Conservation (phyloP, 495 filamentous ascomycete species). For the Penicillium simplicissimum region DNA sequence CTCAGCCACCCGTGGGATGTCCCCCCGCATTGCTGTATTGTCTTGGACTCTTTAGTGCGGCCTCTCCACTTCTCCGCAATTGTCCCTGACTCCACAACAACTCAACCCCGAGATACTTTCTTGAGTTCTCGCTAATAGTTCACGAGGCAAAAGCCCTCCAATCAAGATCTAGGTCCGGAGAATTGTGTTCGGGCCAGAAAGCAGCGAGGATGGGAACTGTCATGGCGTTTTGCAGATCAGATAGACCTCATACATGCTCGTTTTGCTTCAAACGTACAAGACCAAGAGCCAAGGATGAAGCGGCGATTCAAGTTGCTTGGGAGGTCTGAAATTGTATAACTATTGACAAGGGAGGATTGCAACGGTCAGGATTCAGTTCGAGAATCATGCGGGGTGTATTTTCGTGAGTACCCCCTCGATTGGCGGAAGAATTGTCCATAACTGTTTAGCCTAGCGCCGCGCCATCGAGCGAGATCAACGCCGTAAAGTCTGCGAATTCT, state of each 20-base stretch:
- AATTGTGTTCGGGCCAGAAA: too few species aligned
- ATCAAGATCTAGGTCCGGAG: not conserved
- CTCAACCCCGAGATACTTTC: not conserved
- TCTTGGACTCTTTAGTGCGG: not conserved
- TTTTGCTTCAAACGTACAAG: not conserved
- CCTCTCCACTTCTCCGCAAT: constrained; percentile 10
- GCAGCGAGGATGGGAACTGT: too few species aligned
- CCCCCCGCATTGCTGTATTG: not conserved
- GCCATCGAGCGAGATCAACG: not conserved
- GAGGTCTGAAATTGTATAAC: too few species aligned
- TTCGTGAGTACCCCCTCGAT: not conserved
- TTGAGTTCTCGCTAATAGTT: not conserved
- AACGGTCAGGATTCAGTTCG: not conserved
- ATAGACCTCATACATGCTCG: too few species aligned
- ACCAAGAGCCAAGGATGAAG: too few species aligned
- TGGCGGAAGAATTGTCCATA: constrained; percentile 6
- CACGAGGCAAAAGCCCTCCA: not conserved
- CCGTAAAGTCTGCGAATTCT: not conserved
- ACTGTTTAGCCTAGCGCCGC: not conserved
- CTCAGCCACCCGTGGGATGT: not conserved
- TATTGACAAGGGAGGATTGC: not conserved
- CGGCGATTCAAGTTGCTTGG: not conserved
- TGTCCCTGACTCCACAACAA: constrained; percentile 1
- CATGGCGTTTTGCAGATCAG: too few species aligned
- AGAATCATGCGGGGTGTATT: not conserved